Evolutionary conservation across 2,329 filamentous ascomycete species (phyloP), one percentile per base, ranked within the genome.

Genomic region (Sphaerulina populicola): DNA sequence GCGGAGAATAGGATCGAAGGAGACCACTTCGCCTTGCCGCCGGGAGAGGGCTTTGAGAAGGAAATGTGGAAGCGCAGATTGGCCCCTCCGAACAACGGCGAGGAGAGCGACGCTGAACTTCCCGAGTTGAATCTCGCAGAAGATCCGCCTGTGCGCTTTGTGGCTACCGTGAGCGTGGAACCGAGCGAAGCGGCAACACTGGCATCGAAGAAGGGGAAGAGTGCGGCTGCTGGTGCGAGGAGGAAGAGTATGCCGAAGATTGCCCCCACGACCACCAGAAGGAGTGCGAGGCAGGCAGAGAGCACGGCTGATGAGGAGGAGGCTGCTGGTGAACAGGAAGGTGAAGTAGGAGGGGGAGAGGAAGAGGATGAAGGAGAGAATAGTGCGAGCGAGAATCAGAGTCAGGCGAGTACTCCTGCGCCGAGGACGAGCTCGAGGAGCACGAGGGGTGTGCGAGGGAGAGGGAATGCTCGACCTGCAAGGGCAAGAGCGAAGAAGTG

Each of bases 51-150:
- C 3, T 72, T 68, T 50, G 71, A 66, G 45, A 68, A 69, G 41
- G 43, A 72, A 53, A 71, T 72, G 60, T 75, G 73, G 73, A 62
- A 65, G 35, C 62, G 63, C 33, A 62, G 73, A 6, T 58, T 69
- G 18, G 49, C 55, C 23, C 23, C 23, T 15, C 37, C 49, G 37
- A 33, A 53, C 27, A 39, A 18, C 31, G 42, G 54, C 35, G 56
- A 60, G 9, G 54, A 52, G 10, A 52, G 59, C 15, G 64, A 63
- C 18, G 44, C 58, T 0, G 58, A 54, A 36, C 47, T 68, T 15
- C 58, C 64, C 0, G 64, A 68, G 14, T 31, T 69, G 10, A 63
- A 68, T 29, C 43, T 65, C 21, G 60, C 61, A 9, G 57, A 60
- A 4, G 60, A 63, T 15, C 53, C 62, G 18, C 67, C 67, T 2